Conservation (phyloP, 140 eudicot species). For the Oenanthe javanica region DNA sequence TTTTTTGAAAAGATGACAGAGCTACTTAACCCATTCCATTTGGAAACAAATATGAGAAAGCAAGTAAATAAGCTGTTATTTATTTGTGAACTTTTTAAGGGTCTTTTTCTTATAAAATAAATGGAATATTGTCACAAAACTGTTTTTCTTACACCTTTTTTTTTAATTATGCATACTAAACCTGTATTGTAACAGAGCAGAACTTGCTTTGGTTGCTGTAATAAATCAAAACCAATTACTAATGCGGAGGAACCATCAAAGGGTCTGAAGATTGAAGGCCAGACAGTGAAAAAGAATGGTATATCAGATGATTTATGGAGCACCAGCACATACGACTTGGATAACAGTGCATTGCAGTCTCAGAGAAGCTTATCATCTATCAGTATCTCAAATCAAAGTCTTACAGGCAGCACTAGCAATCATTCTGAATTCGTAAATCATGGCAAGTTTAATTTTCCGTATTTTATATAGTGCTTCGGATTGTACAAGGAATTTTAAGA, state of each 20-base stretch:
- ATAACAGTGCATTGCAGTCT: conserved; percentile 52
- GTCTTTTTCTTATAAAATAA: neutral
- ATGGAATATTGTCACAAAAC: neutral
- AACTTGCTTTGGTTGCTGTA: conserved; percentile 93
- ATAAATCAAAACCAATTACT: conserved; percentile 41
- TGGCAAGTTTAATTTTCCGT: conserved; percentile 27
- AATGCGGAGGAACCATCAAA: conserved; percentile 56
- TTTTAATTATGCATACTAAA: conserved; percentile 30
- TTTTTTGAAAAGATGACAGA: neutral
- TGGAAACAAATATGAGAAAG: neutral
- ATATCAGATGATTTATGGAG: conserved; percentile 67
- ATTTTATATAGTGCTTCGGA: neutral
- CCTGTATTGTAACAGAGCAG: conserved; percentile 93
- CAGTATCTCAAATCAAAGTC: conserved; percentile 47
- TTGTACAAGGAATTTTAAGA: neutral
- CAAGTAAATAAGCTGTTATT: too few relatives aligned
- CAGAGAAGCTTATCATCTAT: conserved; percentile 75
- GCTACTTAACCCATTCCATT: too few relatives aligned
- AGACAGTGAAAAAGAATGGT: conserved; percentile 35
- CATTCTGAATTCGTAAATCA: conserved; percentile 69
- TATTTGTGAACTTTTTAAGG: neutral
- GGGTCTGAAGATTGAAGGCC: conserved; percentile 34
- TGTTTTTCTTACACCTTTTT: conserved; percentile 3
- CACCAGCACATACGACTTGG: conserved; percentile 76
- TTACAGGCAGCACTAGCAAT: conserved; percentile 42